Percentiles rank a stretch among this genome's conserved stretches.
These are phyloP conservation scores for Trametes cingulata DNA, from an alignment of 768 basidiomycete species.

Conservation along the genomic window DNA sequence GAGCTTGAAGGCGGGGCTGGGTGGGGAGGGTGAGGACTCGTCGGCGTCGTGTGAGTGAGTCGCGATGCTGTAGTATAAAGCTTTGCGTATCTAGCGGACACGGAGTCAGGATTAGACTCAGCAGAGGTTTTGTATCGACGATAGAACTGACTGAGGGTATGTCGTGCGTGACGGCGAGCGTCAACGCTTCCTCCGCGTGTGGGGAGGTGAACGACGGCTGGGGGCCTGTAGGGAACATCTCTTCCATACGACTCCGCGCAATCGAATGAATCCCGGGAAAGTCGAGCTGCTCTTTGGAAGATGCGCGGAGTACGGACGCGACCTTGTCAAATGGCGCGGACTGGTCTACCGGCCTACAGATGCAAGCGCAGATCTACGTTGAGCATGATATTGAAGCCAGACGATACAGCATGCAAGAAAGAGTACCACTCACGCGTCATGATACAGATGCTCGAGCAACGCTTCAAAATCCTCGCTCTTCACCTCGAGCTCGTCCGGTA, in stretches of 20 bases:
- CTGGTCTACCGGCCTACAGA: slow-evolving; percentile 48
- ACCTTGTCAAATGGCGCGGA: slow-evolving; percentile 49
- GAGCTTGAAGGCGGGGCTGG: slow-evolving; percentile 14
- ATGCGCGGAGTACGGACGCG: slow-evolving; percentile 56
- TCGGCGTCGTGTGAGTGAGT: slow-evolving; percentile 54
- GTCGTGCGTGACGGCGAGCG: slow-evolving; percentile 48
- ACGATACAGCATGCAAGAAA: neutral
- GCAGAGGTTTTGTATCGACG: no score
- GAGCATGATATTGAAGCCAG: slow-evolving; percentile 2
- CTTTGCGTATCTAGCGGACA: slow-evolving; percentile 54
- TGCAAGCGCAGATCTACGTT: neutral
- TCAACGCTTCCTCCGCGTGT: slow-evolving; percentile 54
- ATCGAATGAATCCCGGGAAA: slow-evolving; percentile 52
- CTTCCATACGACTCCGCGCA: slow-evolving; percentile 44
- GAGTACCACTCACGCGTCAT: slow-evolving; percentile 57
- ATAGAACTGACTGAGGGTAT: slow-evolving; percentile 48
- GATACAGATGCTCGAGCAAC: slow-evolving; percentile 65
- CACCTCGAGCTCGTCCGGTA: slow-evolving; percentile 43
- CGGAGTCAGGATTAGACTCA: no score
- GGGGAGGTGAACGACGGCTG: slow-evolving; percentile 41
- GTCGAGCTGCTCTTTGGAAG: slow-evolving; percentile 56
- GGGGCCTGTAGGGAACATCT: slow-evolving; percentile 52
- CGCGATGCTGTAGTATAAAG: slow-evolving; percentile 63
- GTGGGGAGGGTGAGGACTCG: slow-evolving; percentile 1
- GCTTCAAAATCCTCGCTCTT: slow-evolving; percentile 51